Evolutionary conservation across 192 early-diverging fungal species (phyloP).

Genomic region (Umbelopsis ramanniana): DNA sequence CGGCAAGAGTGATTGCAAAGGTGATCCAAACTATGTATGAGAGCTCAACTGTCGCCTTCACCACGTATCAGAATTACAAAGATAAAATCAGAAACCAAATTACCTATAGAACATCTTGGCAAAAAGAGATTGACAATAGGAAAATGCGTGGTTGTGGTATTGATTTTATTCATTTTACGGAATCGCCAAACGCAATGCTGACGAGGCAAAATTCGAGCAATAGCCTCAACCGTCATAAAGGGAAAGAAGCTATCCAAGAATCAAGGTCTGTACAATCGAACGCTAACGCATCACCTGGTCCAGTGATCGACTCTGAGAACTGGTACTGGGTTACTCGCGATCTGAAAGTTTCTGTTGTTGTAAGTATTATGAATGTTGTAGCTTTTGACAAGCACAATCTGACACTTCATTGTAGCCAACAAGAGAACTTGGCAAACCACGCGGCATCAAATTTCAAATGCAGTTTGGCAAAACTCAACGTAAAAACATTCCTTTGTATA

Average conservation of each 20-base stretch:
- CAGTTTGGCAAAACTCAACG: neutral
- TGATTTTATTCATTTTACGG: neutral
- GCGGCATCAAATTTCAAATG: neutral
- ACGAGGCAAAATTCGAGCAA: neutral
- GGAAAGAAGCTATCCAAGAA: neutral
- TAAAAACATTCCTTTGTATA: neutral
- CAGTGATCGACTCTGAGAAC: conserved; percentile 1
- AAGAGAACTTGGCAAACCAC: neutral
- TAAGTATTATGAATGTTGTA: neutral
- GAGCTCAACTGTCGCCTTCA: neutral
- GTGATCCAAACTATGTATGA: neutral
- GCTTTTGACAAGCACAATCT: neutral
- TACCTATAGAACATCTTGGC: neutral
- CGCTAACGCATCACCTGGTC: neutral
- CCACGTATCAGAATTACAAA: neutral
- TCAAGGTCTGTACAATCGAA: neutral
- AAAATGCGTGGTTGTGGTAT: conserved; percentile 12
- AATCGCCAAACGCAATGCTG: neutral
- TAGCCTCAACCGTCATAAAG: neutral
- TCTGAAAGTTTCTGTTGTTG: conserved; percentile 2
- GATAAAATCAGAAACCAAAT: neutral
- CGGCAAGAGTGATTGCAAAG: neutral
- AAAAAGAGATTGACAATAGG: neutral
- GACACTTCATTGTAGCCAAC: neutral
- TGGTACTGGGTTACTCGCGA: conserved; percentile 18